Evolutionary conservation across 75 land plant genomes (phyloP), one percentile per base, ranked within the genome.

Genomic region (Cupressus sempervirens): DNA sequence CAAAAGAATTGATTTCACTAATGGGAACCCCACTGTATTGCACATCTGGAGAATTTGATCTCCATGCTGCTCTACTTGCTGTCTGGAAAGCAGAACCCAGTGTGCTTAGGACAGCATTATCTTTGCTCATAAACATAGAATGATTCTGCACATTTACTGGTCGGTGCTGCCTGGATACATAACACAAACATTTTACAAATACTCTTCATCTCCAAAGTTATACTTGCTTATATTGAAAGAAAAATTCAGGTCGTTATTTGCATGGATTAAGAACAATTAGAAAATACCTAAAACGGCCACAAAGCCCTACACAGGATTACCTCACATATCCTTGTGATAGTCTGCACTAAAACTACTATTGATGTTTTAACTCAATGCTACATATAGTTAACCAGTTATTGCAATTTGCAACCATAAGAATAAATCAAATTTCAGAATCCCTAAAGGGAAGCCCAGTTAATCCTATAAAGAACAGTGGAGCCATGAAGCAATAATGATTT

Each of bases 41-140:
- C 36, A 29, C 56, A 82, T 52, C 56, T 53, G 62, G 48, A 32
- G 36, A 40, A 82, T 52, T 52, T 34, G 62, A 32, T 82, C 40
- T 82, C 83, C 83, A 82, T 9, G 83, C 56, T 32, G 62, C 62
- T 50, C 83, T 82, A 34, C 83, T 82, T 53, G 83, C 62, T 53
- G 56, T 82, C 62, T 82, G 83, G 83, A 82, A 82, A 32, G 83
- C 83, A 82, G 83, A 82, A 82, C 62, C 83, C 40, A 82, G 16
- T 14, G 83, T 54, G 11, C 32, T 82, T 34, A 82, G 83, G 65
- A 82, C 82, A 81, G 30, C 35, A 48, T 48, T 81, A 81, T 81
- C 82, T 81, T 41, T 81, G 50, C 53, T 45, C 54, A 48, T 41
- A 81, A 81, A 45, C 7, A 20, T 45, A 45, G 82, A 48, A 23